A percentile compares a stretch with the other conserved stretches of the same genome.
Evolutionary conservation across 352 stramenopile genomes (phyloP).

Genomic region (Globisporangium echinulatum): DNA sequence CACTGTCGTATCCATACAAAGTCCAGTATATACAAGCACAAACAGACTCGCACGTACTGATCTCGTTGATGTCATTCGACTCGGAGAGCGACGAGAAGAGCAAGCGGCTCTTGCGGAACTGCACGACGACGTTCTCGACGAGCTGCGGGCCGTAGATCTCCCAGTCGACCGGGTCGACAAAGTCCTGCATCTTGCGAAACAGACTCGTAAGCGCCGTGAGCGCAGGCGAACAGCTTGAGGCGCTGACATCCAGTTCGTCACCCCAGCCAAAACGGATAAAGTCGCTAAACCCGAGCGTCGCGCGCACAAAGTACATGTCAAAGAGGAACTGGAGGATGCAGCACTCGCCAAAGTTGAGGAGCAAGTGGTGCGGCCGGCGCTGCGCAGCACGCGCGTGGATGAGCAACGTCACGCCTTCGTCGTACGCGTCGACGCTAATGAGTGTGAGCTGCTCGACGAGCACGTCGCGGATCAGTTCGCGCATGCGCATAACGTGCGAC

Average conservation of each 20-base stretch:
- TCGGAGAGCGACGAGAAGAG: constrained; percentile 83
- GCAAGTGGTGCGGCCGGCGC: constrained; percentile 30
- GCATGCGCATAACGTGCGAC: constrained; percentile 54
- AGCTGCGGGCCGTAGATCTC: constrained; percentile 84
- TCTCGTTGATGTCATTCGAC: constrained; percentile 80
- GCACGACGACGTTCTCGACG: constrained; percentile 80
- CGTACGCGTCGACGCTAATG: constrained; percentile 64
- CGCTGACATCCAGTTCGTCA: constrained; percentile 59
- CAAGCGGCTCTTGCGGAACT: constrained; percentile 80
- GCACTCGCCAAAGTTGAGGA: constrained; percentile 80
- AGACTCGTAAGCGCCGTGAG: constrained; percentile 51
- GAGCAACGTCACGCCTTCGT: constrained; percentile 54
- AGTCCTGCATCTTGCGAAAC: constrained; percentile 76
- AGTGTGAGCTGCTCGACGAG: constrained; percentile 76
- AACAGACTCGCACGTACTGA: constrained; percentile 42
- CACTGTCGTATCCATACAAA: neutral
- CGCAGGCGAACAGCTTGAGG: constrained; percentile 29
- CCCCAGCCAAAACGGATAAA: constrained; percentile 87
- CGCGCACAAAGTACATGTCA: constrained; percentile 87
- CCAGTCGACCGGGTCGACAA: constrained; percentile 85
- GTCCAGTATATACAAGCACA: neutral
- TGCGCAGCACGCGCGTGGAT: constrained; percentile 27
- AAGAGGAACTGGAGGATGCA: constrained; percentile 85
- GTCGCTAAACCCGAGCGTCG: constrained; percentile 76
- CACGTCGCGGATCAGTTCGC: constrained; percentile 56